These are phyloP conservation scores for Dipteronia sinensis DNA, from an alignment of 345 rosid genomes.

Conservation along the genomic window DNA sequence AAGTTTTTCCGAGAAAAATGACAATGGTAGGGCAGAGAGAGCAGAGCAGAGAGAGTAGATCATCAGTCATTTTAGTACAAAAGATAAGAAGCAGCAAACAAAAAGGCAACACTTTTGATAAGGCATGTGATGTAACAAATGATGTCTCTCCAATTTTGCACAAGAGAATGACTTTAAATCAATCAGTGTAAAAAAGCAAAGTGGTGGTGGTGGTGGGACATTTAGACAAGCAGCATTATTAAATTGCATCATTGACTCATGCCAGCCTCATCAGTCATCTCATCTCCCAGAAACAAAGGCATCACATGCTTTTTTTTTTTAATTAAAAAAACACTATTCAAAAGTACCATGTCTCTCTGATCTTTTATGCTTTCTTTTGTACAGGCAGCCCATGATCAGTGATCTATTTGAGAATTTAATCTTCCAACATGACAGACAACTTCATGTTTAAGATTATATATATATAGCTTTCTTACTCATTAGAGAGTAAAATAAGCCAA, in stretches of 20 bases:
- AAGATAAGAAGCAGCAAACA: background rate
- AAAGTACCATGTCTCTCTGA: background rate
- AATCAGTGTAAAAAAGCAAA: background rate
- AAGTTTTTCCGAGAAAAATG: slow-evolving; percentile 5
- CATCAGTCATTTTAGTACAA: background rate
- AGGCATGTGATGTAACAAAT: slow-evolving; percentile 31
- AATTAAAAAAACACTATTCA: background rate
- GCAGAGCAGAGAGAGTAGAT: background rate
- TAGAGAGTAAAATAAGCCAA: background rate
- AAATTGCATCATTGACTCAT: slow-evolving; percentile 32
- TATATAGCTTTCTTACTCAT: background rate
- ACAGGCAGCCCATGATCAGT: background rate
- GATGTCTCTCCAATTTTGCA: slow-evolving; percentile 14
- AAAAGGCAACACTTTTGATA: slow-evolving; percentile 18
- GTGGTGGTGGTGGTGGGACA: slow-evolving; percentile 26
- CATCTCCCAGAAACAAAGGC: slow-evolving; percentile 10
- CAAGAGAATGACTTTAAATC: background rate
- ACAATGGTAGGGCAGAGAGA: slow-evolving; percentile 21
- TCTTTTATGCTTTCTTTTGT: slow-evolving; percentile 1
- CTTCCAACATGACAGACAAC: background rate
- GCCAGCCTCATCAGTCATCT: slow-evolving; percentile 27
- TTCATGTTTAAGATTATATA: no score
- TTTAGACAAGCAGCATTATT: slow-evolving; percentile 32
- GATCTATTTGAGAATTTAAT: background rate
- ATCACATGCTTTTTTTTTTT: slow-evolving; percentile 19